phyloP scores from a whole-genome alignment of 2,329 filamentous ascomycete genomes.

The Alternaria rosae region DNA sequence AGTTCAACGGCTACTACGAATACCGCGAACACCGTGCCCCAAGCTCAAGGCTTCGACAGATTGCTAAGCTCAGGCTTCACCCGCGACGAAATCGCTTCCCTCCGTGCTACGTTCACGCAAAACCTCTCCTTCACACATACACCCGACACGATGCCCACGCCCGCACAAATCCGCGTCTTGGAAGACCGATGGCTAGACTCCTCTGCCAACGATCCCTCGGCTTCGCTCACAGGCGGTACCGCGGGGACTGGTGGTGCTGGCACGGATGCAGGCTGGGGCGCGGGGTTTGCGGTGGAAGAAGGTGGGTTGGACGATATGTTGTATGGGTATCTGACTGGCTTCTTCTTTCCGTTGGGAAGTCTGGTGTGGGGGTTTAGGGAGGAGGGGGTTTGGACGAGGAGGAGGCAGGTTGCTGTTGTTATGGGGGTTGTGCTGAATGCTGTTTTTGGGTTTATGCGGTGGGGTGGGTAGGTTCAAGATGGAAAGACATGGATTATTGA shows the following conservation, averaged over 20 bases:
- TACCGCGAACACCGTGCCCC: slow-evolving; percentile 66
- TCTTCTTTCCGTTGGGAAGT: slow-evolving; percentile 92
- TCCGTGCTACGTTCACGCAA: slow-evolving; percentile 87
- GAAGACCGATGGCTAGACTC: slow-evolving; percentile 92
- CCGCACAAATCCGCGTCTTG: slow-evolving; percentile 75
- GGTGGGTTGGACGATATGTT: slow-evolving; percentile 84
- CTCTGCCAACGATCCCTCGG: slow-evolving; percentile 55
- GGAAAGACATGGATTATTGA: too few relatives aligned
- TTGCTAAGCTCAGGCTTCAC: slow-evolving; percentile 84
- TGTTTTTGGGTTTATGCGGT: slow-evolving; percentile 73
- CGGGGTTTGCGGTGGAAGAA: slow-evolving; percentile 61
- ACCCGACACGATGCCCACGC: slow-evolving; percentile 86
- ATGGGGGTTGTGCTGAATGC: slow-evolving; percentile 84
- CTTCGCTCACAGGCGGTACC: slow-evolving; percentile 33
- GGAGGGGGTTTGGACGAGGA: slow-evolving; percentile 83
- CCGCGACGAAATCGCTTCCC: slow-evolving; percentile 78
- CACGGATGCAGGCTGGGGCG: slow-evolving; percentile 56
- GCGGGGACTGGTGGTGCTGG: slow-evolving; percentile 41
- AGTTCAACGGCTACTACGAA: slow-evolving; percentile 43
- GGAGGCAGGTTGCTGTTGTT: slow-evolving; percentile 85
- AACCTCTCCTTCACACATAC: slow-evolving; percentile 84
- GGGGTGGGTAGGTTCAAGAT: slow-evolving; percentile 57
- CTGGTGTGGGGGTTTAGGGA: slow-evolving; percentile 85
- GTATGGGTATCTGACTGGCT: slow-evolving; percentile 87
- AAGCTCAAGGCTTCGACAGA: slow-evolving; percentile 89